Base-by-base conservation (phyloP, 805 yeast genomes). In the Spathaspora passalidarum region DNA sequence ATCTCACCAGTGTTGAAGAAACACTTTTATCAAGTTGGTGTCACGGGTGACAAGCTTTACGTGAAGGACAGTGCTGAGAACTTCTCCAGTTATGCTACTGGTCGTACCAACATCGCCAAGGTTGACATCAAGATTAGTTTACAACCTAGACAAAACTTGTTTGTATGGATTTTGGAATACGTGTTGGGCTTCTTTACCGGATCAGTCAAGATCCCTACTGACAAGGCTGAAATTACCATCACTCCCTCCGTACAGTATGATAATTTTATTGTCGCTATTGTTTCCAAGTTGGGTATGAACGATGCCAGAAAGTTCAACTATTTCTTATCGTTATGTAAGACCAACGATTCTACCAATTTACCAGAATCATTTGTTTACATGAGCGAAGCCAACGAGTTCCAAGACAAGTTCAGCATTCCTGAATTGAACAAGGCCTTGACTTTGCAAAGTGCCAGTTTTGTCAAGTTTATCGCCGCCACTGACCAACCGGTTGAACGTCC, bases 321-420 rank as follows among this genome's bases (percentile, higher is more conserved):
- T 69, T 92, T 72, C 67, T 73, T 92, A 59, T 86, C 96, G 1
- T 76, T 91, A 59, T 88, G 98, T 53, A 87, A 81, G 55, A 88
- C 96, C 36, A 56, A 84, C 36, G 96, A 89, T 61, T 81, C 86
- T 20, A 62, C 76, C 21, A 75, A 78, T 53, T 72, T 92, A 56
- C 96, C 97, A 29, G 56, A 68, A 38, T 81, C 86, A 52, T 87
- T 77, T 60, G 96, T 88, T 21, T 88, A 80, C 69, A 91, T 94
- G 98, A 75, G 86, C 56, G 99, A 94, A 73, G 81, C 81, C 47
- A 76, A 82, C 50, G 98, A 92, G 63, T 75, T 88, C 69, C 89
- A 84, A 53, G 88, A 81, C 4, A 69, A 79, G 47, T 68, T 87
- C 43, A 74, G 77, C 53, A 75, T 81, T 43, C 68, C 71, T 21